Percentiles rank a stretch among this genome's conserved stretches.
These are phyloP conservation scores for Pneumocystis murina DNA, from an alignment of 1,139 yeast species.

Conservation along the genomic window DNA sequence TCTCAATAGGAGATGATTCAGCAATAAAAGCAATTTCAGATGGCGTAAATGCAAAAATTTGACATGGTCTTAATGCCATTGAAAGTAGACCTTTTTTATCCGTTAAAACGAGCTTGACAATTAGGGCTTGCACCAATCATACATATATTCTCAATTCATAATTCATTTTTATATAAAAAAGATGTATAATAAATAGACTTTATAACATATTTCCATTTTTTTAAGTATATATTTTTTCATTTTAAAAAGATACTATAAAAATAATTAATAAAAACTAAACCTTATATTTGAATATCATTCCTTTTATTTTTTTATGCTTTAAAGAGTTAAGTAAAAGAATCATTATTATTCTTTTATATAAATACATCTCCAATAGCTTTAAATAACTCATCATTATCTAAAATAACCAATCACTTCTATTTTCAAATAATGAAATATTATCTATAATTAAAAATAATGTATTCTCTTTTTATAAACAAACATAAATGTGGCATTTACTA, in stretches of 20 bases:
- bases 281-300: too few relatives aligned
- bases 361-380: too few relatives aligned
- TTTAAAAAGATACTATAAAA: background rate
- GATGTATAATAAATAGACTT: background rate
- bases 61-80: conserved; percentile 53
- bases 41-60: conserved; percentile 50
- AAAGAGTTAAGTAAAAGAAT: too few relatives aligned
- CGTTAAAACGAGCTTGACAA: background rate
- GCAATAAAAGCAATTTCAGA: conserved; percentile 72
- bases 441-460: too few relatives aligned
- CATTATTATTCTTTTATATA: too few relatives aligned
- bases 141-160: background rate
- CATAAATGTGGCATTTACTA: too few relatives aligned
- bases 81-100: background rate
- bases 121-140: background rate
- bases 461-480: too few relatives aligned
- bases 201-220: background rate
- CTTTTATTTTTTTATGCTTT: too few relatives aligned
- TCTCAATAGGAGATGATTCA: conserved; percentile 58
- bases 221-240: background rate
- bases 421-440: too few relatives aligned
- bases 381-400: too few relatives aligned
- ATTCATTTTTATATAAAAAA: background rate
- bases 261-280: too few relatives aligned
- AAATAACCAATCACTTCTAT: too few relatives aligned